Conservation (phyloP, 331 rosid species). For the Cucumis variabilis region DNA sequence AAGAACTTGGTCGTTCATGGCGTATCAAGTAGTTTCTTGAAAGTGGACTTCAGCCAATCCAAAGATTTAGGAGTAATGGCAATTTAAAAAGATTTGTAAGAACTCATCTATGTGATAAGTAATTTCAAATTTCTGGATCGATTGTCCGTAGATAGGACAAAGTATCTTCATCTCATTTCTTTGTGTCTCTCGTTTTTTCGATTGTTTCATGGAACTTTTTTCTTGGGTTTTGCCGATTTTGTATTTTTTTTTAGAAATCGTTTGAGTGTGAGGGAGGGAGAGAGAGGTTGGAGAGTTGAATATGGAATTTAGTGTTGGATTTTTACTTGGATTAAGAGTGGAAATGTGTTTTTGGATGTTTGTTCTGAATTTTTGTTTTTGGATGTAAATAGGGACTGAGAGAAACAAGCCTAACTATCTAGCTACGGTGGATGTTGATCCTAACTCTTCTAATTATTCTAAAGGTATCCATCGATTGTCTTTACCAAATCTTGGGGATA, state of each 20-base stretch:
- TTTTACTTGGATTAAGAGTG: not conserved
- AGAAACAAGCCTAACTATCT: conserved; percentile 84
- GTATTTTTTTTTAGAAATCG: not conserved
- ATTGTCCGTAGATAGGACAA: too few relatives aligned
- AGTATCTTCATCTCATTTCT: not conserved
- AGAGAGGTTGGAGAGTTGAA: too few relatives aligned
- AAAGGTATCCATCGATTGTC: conserved; percentile 79
- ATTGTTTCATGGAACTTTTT: not conserved
- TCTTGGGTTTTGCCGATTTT: not conserved
- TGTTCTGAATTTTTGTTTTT: not conserved
- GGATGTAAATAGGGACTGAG: conserved; percentile 75
- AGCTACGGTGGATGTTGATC: conserved; percentile 93
- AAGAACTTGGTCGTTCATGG: too few relatives aligned
- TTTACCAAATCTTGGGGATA: conserved; percentile 77
- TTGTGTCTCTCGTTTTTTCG: not conserved
- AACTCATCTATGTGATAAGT: too few relatives aligned
- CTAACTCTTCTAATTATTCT: conserved; percentile 83
- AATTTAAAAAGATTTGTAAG: too few relatives aligned
- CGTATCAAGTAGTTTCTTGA: too few relatives aligned
- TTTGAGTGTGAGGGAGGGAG: too few relatives aligned
- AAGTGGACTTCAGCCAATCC: too few relatives aligned
- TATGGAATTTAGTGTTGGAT: not conserved
- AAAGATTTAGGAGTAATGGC: too few relatives aligned
- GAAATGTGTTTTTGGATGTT: not conserved
- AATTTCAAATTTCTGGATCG: too few relatives aligned